Evolutionary conservation across 2,329 filamentous ascomycete genomes (phyloP), one percentile per base, ranked within the genome.

Genomic region (Xylaria sp.): DNA sequence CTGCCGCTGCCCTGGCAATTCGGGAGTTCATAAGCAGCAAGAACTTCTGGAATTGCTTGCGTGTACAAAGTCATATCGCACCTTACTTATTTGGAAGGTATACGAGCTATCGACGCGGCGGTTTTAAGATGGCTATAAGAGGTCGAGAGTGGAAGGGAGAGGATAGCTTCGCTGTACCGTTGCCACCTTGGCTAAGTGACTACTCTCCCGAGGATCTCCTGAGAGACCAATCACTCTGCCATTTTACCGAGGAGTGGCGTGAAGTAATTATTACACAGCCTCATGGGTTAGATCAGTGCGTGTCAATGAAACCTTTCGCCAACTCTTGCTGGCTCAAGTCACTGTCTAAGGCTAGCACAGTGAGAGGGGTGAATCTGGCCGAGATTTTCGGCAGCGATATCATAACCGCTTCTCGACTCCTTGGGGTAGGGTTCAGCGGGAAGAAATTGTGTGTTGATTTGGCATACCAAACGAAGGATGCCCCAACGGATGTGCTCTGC

Each of bases 11-110:
- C 1, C 21, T 35, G 5, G 44, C 55, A 10, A 64, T 69, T 16
- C 40, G 51, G 40, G 55, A 60, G 5, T 69, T 68, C 50, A 57
- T 64, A 5, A 40, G 60, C 5, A 69, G 64, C 25, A 69, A 67
- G 50, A 58, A 63, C 55, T 69, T 69, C 23, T 69, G 68, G 68
- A 69, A 64, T 42, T 69, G 64, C 37, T 47, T 69, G 48, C 60
- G 57, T 2, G 64, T 69, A 18, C 68, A 69, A 51, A 67, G 68
- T 44, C 53, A 61, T 27, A 44, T 58, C 9, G 68, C 50, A 16
- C 68, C 64, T 2, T 69, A 67, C 44, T 37, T 69, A 16, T 69
- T 69, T 32, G 68, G 68, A 5, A 40, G 68, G 25, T 69, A 67
- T 54, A 64, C 44, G 8, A 23, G 64, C 32, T 29, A 60, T 18